Conservation (phyloP, 2,329 filamentous ascomycete genomes). For the Penicillium vulpinum region DNA sequence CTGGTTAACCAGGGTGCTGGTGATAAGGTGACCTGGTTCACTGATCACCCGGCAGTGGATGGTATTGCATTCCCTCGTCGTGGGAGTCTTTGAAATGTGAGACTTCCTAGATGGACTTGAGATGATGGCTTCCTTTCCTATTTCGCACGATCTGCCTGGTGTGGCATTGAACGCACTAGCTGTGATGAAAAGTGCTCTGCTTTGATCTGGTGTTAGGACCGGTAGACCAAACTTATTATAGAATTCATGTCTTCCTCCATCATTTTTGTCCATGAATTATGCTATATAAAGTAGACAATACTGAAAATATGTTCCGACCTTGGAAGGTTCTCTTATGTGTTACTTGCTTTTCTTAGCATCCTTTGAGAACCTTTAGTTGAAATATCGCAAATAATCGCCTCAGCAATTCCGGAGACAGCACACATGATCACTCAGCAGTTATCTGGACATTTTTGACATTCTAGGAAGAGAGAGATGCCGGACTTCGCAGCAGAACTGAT, state of each 20-base stretch:
- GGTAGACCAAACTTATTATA: not conserved
- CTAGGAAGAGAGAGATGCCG: not conserved
- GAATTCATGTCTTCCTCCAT: not conserved
- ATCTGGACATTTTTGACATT: too few species aligned
- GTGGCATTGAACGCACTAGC: not conserved
- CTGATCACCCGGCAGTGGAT: conserved; percentile 80
- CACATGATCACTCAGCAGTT: not conserved
- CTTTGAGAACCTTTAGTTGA: not conserved
- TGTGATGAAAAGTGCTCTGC: not conserved
- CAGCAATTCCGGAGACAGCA: not conserved
- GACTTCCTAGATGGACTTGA: not conserved
- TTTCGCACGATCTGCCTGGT: not conserved
- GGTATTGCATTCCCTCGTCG: conserved; percentile 80
- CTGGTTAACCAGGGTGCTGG: conserved; percentile 82
- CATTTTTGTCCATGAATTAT: not conserved
- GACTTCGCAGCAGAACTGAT: not conserved
- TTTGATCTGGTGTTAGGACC: not conserved
- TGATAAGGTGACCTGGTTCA: conserved; percentile 93
- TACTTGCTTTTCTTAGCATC: not conserved
- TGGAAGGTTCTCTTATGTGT: not conserved
- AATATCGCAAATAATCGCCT: not conserved
- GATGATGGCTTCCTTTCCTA: not conserved
- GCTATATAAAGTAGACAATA: not conserved
- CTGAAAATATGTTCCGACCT: not conserved
- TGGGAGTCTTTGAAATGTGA: conserved; percentile 56